phyloP scores from a whole-genome alignment of 2,329 filamentous ascomycete genomes.

The Curvularia spicifera region DNA sequence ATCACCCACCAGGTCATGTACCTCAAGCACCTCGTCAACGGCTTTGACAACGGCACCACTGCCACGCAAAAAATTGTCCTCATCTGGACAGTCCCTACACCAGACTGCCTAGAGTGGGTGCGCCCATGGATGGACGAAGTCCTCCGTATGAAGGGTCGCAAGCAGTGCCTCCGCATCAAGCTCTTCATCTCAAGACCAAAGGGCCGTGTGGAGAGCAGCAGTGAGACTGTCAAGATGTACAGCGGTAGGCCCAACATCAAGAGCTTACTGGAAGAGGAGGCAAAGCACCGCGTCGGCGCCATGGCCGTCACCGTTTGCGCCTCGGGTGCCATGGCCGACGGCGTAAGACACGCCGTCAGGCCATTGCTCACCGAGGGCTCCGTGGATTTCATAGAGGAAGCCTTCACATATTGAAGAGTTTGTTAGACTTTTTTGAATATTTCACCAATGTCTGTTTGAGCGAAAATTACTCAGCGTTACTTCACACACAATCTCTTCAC shows the following conservation, averaged over 20 bases:
- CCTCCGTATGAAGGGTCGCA: constrained; percentile 63
- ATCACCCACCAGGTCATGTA: constrained; percentile 82
- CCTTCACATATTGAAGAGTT: constrained; percentile 64
- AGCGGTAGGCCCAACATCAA: constrained; percentile 64
- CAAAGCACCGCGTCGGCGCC: constrained; percentile 63
- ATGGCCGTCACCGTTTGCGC: constrained; percentile 69
- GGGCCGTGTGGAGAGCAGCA: constrained; percentile 62
- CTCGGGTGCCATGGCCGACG: constrained; percentile 67
- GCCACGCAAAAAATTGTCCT: constrained; percentile 74
- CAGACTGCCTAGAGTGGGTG: constrained; percentile 69
- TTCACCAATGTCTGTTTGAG: constrained; percentile 1
- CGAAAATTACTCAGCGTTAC: background rate
- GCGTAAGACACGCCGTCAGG: constrained; percentile 63
- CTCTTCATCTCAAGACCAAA: constrained; percentile 69
- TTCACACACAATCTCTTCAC: background rate
- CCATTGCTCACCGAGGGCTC: constrained; percentile 58
- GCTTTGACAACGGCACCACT: constrained; percentile 71
- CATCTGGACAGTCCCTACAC: constrained; percentile 79
- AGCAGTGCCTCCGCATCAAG: constrained; percentile 65
- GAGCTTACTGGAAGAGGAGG: constrained; percentile 63
- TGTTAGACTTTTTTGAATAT: background rate
- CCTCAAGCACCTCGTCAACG: constrained; percentile 72
- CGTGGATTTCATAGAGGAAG: constrained; percentile 69
- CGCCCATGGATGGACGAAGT: constrained; percentile 70
- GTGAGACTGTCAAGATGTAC: constrained; percentile 66